phyloP scores from a whole-genome alignment of 177 flowering plant genomes.

The Tripterygium wilfordii region DNA sequence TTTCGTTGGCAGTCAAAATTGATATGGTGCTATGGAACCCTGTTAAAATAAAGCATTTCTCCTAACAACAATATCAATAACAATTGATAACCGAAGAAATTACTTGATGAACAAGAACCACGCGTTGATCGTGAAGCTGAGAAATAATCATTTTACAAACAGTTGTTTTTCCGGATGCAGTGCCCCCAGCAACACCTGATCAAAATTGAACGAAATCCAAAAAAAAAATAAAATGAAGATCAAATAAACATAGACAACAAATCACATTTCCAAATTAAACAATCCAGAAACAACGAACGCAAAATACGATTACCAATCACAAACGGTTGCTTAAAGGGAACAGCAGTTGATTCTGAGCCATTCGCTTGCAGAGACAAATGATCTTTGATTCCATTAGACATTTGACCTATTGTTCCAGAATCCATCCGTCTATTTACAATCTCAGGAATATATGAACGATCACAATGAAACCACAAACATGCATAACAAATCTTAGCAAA shows the following conservation, averaged over 20 bases:
- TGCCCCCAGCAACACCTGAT: slow-evolving; percentile 88
- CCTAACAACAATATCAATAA: no score
- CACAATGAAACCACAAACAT: no score
- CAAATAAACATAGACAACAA: background rate
- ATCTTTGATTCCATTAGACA: slow-evolving; percentile 7
- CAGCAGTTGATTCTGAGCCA: background rate
- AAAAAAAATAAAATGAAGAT: background rate
- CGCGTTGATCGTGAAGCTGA: slow-evolving; percentile 88
- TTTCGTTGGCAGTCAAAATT: no score
- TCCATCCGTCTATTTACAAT: no score
- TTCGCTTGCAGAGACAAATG: slow-evolving; percentile 9
- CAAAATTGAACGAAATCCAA: background rate
- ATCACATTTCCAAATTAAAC: background rate
- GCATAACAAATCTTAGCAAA: no score
- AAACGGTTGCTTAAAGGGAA: slow-evolving; percentile 28
- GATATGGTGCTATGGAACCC: no score
- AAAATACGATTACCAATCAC: slow-evolving; percentile 26
- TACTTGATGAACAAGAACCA: slow-evolving; percentile 85
- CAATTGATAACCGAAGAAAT: background rate
- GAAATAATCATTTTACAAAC: slow-evolving; percentile 88
- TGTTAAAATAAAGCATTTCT: no score
- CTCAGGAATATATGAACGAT: no score
- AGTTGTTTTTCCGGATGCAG: slow-evolving; percentile 86
- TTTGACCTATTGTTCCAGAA: slow-evolving; percentile 8
- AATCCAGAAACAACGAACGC: background rate